A percentile compares a stretch with the other conserved stretches of the same genome.
These are phyloP conservation scores for Ceratobasidium papillatum DNA, from an alignment of 1,284 basidiomycete genomes.

Conservation along the genomic window DNA sequence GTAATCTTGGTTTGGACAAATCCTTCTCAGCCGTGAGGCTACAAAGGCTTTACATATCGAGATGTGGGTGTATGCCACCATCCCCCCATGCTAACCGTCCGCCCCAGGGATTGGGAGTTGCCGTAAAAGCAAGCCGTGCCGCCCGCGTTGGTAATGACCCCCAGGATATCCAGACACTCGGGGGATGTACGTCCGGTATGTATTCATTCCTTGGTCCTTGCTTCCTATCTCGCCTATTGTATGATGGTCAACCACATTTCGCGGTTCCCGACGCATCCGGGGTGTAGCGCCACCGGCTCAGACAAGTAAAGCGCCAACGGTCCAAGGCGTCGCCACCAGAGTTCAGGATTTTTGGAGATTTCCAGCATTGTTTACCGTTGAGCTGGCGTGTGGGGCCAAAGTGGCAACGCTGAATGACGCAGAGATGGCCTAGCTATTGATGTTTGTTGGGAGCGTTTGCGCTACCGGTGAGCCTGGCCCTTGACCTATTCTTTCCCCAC, in stretches of 20 bases:
- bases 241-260: slow-evolving; percentile 8
- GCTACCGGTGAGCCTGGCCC: background rate
- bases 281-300: slow-evolving; percentile 8
- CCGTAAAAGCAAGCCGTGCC: background rate
- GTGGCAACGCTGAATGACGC: background rate
- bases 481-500: background rate
- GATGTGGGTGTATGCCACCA: background rate
- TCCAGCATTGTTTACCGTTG: background rate
- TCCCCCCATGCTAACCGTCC: background rate
- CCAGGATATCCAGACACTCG: background rate
- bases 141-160: slow-evolving; percentile 5
- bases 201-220: background rate
- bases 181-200: background rate
- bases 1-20: background rate
- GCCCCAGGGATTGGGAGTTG: background rate
- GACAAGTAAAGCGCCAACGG: slow-evolving; percentile 1
- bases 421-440: background rate
- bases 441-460: background rate
- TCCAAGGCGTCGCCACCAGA: background rate
- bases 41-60: slow-evolving; percentile 30
- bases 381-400: background rate
- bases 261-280: background rate
- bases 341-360: background rate
- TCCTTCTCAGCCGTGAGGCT: background rate
- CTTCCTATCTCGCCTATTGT: background rate